Evolutionary conservation across 306 rosid species (phyloP), one percentile per base, ranked within the genome.

Genomic region (Parietaria judaica): DNA sequence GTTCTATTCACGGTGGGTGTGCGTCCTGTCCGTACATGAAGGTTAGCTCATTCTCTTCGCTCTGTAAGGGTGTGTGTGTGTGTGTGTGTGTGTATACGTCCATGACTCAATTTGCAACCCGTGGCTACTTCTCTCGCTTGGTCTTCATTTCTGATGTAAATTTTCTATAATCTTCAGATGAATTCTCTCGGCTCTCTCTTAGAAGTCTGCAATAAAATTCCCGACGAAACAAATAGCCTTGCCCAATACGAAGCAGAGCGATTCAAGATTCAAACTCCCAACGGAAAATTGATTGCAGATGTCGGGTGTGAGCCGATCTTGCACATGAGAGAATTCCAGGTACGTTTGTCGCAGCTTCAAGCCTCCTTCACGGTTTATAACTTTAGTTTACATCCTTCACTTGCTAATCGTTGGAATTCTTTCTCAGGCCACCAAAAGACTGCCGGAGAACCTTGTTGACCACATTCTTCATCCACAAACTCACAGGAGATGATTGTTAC

Each of bases 1-100:
- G 99, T 79, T 92, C 96, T 17, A 79, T 88, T 68, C 86, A 92
- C 35, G 97, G 97, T 39, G 95, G 99, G 45, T 92, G 99, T 61
- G 99, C 99, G 31, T 92, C 99, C 57, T 92, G 99, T 80, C 99
- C 99, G 16, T 92, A 88, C 80, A 88, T 92, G 99, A 92, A 92
- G 95, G 99, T 92, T 56, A 68, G 78, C 45, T 5, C 3, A 41
- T 41, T 3, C 45, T 41, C 45, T 41, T 5, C 7, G 1, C 45
- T 8, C 3, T 8, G 6, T 41, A 1, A 8, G 45, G 7, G 3
- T 41, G 9, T 41, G 45, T 41, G 9, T 41, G 9, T 41, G 9
- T 41, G 31, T 23, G n/a, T 31, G 7, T 14, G 6, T n/a, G 63
- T 6, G 8, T 8, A 15, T 58, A 1, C 38, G 14, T 34, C 6